A percentile compares a stretch with the other conserved stretches of the same genome.
phyloP scores from a whole-genome alignment of 2,329 filamentous ascomycete species.

The Fusarium verrucosum region DNA sequence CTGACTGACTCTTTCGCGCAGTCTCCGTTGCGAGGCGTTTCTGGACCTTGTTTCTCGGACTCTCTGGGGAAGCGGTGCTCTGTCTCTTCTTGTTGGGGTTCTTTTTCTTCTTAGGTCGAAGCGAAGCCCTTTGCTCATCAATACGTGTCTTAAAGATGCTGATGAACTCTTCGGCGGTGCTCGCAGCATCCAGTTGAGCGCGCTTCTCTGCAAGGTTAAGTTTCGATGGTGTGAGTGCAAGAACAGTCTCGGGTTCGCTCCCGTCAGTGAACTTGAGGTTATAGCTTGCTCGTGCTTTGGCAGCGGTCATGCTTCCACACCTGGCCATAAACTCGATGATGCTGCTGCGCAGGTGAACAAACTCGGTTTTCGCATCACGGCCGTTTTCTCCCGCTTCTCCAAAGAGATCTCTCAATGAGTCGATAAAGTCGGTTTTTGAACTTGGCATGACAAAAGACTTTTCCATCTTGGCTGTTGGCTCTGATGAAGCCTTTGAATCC shows the following conservation, averaged over 20 bases:
- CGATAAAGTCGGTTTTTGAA: slow-evolving; percentile 23
- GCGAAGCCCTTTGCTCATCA: slow-evolving; percentile 21
- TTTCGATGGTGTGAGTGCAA: slow-evolving; percentile 16
- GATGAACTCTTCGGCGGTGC: slow-evolving; percentile 22
- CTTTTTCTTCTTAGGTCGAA: slow-evolving; percentile 2
- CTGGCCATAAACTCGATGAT: slow-evolving; percentile 26
- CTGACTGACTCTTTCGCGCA: neutral
- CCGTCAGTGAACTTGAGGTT: slow-evolving; percentile 36
- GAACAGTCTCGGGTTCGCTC: slow-evolving; percentile 3
- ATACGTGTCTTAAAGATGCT: slow-evolving; percentile 14
- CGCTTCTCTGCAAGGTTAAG: slow-evolving; percentile 11
- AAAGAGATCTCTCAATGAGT: slow-evolving; percentile 30
- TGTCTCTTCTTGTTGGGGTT: neutral
- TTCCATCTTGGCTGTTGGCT: neutral
- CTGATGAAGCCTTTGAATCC: neutral
- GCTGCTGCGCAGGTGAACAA: slow-evolving; percentile 12
- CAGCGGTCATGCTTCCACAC: slow-evolving; percentile 18
- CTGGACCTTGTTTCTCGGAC: slow-evolving; percentile 15
- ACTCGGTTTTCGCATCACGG: slow-evolving; percentile 17
- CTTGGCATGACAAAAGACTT: neutral
- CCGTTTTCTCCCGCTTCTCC: slow-evolving; percentile 22
- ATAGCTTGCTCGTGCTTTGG: slow-evolving; percentile 25
- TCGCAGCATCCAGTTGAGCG: slow-evolving; percentile 7
- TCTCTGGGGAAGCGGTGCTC: slow-evolving; percentile 4
- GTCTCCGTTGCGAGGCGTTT: slow-evolving; percentile 6